A percentile compares a stretch with the other conserved stretches of the same genome.
Conservation (phyloP, 352 stramenopile genomes). For the Pythium vanterpoolii region DNA sequence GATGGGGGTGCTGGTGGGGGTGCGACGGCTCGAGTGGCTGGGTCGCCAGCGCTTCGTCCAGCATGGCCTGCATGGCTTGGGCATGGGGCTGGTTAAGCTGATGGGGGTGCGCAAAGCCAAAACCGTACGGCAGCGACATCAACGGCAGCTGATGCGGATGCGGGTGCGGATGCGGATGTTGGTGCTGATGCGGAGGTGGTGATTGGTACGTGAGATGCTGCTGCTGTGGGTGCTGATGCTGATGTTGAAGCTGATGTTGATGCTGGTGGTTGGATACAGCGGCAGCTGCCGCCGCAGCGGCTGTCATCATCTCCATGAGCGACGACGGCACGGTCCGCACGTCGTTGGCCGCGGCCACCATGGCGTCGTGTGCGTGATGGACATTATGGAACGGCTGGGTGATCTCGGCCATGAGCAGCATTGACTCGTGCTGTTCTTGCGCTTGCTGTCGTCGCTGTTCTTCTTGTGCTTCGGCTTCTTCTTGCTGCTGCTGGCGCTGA, state of each 20-base stretch:
- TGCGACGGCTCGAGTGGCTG: conserved; percentile 1
- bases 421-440: conserved; percentile 8
- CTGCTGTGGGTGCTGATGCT: conserved; percentile 9
- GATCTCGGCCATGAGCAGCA: conserved; percentile 18
- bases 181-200: not conserved
- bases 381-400: conserved; percentile 5
- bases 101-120: conserved; percentile 3
- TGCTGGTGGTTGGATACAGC: conserved; percentile 9
- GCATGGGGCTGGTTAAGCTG: conserved; percentile 6
- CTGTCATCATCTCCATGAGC: conserved; percentile 25
- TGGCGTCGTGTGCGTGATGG: not conserved
- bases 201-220: not conserved
- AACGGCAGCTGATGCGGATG: conserved; percentile 7
- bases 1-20: not conserved
- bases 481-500: conserved; percentile 8
- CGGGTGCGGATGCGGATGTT: not conserved
- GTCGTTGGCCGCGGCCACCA: not conserved
- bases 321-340: conserved; percentile 14
- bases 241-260: not conserved
- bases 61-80: conserved; percentile 20
- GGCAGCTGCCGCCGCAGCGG: conserved; percentile 9
- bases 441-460: not conserved
- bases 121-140: conserved; percentile 12
- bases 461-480: not conserved
- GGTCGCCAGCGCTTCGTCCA: conserved; percentile 16